phyloP scores from a whole-genome alignment of 2,329 filamentous ascomycete genomes.

The Myotisia sp. region DNA sequence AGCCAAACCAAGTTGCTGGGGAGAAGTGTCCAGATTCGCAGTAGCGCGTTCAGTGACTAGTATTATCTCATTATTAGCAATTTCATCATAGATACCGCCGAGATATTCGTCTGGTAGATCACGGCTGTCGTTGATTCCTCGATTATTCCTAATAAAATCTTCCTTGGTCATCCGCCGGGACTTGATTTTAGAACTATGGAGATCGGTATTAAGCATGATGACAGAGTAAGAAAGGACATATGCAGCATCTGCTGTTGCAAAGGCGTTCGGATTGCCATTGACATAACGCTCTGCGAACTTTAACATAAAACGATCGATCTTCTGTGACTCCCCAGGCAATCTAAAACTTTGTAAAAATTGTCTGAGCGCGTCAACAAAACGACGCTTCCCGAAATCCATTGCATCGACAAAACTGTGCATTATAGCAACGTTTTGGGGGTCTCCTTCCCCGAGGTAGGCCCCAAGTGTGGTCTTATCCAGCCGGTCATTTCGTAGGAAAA shows the following conservation, averaged over 20 bases:
- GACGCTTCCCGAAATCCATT: constrained; percentile 84
- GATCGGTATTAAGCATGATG: constrained; percentile 89
- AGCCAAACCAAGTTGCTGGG: constrained; percentile 53
- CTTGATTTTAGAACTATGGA: constrained; percentile 78
- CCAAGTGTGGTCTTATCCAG: constrained; percentile 86
- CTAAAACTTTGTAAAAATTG: constrained; percentile 91
- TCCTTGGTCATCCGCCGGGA: constrained; percentile 78
- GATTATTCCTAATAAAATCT: constrained; percentile 98
- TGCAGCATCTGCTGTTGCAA: constrained; percentile 93
- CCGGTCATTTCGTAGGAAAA: constrained; percentile 65
- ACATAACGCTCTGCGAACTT: constrained; percentile 97
- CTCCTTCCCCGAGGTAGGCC: constrained; percentile 87
- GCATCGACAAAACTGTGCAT: constrained; percentile 96
- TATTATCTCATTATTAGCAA: constrained; percentile 81
- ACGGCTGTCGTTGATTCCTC: constrained; percentile 92
- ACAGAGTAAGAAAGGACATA: constrained; percentile 95
- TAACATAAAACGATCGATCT: constrained; percentile 98
- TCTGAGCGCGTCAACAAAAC: constrained; percentile 83
- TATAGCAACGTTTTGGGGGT: constrained; percentile 82
- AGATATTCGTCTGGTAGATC: constrained; percentile 91
- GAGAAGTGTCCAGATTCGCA: constrained; percentile 55
- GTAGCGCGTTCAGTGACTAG: constrained; percentile 85
- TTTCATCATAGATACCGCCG: constrained; percentile 79
- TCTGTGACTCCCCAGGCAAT: constrained; percentile 88
- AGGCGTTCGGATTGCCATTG: constrained; percentile 87